Conservation (phyloP, 2,329 filamentous ascomycete species). For the Colletotrichum filicis region DNA sequence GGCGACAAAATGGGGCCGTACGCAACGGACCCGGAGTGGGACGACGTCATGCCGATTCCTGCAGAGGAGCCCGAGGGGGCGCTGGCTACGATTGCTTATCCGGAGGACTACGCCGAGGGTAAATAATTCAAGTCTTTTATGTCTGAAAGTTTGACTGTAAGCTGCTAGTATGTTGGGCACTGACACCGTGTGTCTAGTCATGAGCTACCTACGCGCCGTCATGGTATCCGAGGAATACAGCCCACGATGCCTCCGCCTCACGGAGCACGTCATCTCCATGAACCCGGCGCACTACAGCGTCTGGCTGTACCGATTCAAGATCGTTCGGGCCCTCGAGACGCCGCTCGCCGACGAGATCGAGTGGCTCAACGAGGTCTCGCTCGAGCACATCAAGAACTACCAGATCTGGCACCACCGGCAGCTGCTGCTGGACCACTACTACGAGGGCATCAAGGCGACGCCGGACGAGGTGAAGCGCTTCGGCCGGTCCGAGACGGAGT, state of each 20-base stretch:
- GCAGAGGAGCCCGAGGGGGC: slow-evolving; percentile 86
- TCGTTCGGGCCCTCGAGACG: slow-evolving; percentile 74
- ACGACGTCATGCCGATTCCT: slow-evolving; percentile 84
- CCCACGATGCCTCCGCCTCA: slow-evolving; percentile 81
- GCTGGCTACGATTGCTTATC: slow-evolving; percentile 92
- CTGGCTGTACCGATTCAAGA: slow-evolving; percentile 93
- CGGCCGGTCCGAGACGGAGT: slow-evolving; percentile 75
- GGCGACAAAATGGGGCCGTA: slow-evolving; percentile 63
- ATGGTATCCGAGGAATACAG: slow-evolving; percentile 92
- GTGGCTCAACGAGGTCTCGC: slow-evolving; percentile 88
- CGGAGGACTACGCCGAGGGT: slow-evolving; percentile 87
- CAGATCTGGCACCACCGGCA: slow-evolving; percentile 91
- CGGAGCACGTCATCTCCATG: slow-evolving; percentile 88
- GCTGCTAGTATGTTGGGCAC: background rate
- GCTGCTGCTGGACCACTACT: slow-evolving; percentile 70
- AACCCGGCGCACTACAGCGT: slow-evolving; percentile 99
- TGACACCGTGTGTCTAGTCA: slow-evolving; percentile 62
- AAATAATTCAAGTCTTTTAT: slow-evolving; percentile 39
- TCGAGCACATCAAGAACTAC: slow-evolving; percentile 95
- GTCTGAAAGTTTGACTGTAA: background rate
- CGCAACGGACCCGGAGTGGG: slow-evolving; percentile 79
- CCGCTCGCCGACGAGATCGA: slow-evolving; percentile 77
- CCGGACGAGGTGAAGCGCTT: slow-evolving; percentile 64
- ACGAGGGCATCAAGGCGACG: slow-evolving; percentile 66
- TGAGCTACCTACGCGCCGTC: slow-evolving; percentile 91